Evolutionary conservation across 148 eudicot genomes (phyloP), one percentile per base, ranked within the genome.

Genomic region (Vaccinium corymbosum): DNA sequence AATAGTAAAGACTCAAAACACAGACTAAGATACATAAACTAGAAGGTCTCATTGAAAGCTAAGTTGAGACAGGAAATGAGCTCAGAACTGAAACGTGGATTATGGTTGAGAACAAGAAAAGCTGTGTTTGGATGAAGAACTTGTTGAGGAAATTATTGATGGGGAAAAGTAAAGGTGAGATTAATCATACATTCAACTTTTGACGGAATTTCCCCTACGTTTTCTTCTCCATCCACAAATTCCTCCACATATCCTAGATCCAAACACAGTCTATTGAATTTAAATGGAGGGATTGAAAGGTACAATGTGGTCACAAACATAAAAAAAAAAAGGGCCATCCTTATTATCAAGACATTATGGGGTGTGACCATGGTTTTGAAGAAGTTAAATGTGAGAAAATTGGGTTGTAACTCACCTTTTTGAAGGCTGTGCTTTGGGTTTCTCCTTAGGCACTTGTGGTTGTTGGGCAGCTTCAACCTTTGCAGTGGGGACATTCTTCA

Each of bases 401-500:
- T 35, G 57, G 27, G 46, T 27, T 82, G 48, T 61, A 55, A 85
- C 82, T 59, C 89, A 88, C 95, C 95, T 89, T 86, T 57, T 84
- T 78, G 85, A 32, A 35, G 89, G 83, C 82, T 85, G 93, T 83
- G 87, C 86, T 85, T 89, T 91, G 57, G 89, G 82, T 77, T 84
- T 90, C 80, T 87, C 81, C 89, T 86, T 90, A 78, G 88, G 80
- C 79, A 20, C 89, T 85, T 87, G 86, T 87, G 87, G 84, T 35
- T 91, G 91, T 35, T 92, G 91, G 76, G 49, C 10, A 83, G 83
- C 80, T 85, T 90, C 97, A 49, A 72, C 74, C 68, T 56, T 86
- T 49, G 91, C 86, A 51, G 87, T 85, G 11, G 90, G 83, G 76
- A 95, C 87, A 80, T 80, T 90, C 79, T 90, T 91, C 35, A 73